A percentile compares a stretch with the other conserved stretches of the same genome.
These are phyloP conservation scores for Phytophthora nicotianae DNA, from an alignment of 352 stramenopile species.

Conservation along the genomic window DNA sequence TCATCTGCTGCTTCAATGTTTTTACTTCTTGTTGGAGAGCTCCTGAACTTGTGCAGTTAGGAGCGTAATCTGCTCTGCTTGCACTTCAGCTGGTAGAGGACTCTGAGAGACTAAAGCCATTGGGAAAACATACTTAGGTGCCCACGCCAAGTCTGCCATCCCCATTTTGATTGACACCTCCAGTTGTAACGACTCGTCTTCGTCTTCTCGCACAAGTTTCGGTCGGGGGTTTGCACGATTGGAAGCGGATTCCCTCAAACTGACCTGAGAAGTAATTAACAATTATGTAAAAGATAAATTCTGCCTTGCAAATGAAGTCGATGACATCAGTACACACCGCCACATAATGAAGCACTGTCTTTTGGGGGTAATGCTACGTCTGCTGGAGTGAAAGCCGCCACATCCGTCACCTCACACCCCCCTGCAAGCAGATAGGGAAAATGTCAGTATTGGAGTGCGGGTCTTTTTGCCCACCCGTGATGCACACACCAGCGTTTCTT, in stretches of 20 bases:
- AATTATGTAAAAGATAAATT: not conserved
- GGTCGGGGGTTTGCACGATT: constrained; percentile 3
- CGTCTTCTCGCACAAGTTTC: constrained; percentile 14
- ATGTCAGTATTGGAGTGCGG: not conserved
- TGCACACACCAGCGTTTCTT: constrained; percentile 29
- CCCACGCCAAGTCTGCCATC: constrained; percentile 23
- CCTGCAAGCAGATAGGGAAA: constrained; percentile 7
- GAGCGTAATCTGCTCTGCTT: constrained; percentile 15
- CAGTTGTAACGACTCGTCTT: constrained; percentile 26
- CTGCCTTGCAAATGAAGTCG: not conserved
- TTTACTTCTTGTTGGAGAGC: constrained; percentile 36
- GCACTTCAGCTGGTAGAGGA: constrained; percentile 3
- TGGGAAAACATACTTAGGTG: constrained; percentile 32
- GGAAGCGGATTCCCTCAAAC: constrained; percentile 27
- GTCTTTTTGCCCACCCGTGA: not conserved
- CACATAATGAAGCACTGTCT: constrained; percentile 32
- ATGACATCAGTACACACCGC: constrained; percentile 14
- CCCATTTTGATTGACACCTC: constrained; percentile 28
- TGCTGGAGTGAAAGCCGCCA: constrained; percentile 16
- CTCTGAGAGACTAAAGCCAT: constrained; percentile 13
- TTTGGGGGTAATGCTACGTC: constrained; percentile 23
- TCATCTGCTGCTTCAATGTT: constrained; percentile 31
- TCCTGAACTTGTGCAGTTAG: constrained; percentile 34
- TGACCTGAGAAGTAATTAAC: constrained; percentile 16
- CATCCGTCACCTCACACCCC: constrained; percentile 23